Base-by-base conservation (phyloP, 257 asterid genomes). In the Gynochthodes officinalis region DNA sequence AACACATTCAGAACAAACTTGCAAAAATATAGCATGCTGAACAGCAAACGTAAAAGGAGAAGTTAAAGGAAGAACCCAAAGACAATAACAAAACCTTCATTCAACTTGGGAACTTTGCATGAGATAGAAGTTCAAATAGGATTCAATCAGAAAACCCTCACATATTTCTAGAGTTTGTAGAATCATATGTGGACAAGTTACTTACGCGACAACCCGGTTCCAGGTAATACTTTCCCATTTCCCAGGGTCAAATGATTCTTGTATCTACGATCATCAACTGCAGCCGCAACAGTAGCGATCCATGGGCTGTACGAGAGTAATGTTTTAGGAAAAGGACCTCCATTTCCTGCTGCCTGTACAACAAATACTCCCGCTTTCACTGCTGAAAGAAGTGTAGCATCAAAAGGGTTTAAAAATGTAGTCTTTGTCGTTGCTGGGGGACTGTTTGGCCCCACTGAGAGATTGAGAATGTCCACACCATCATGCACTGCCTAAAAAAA, bases 381-480 rank as follows among this genome's bases (percentile, higher is more conserved):
- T 28, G 98, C 99, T 46, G 96, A 81, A 75, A 95, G 99, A 77
- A 95, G 96, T 37, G 98, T 86, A 40, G 91, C 92, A 78, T 95
- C 99, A 67, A 95, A 95, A 66, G 98, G 98, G 78, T 95, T 95
- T 73, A 95, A 81, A 77, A 86, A 95, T 33, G 99, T 95, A 71
- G 96, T 95, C 81, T 89, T 95, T 39, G 98, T 92, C 62, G 95
- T 80, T 66, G 96, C 89, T 33, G 96, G 97, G 53, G 99, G 99
- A 84, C 99, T 90, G 76, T 89, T 95, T n/a, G 96, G 99, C 59
- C 99, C 99, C 71, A 95, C 97, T 8, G 99, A 95, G 59, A 95
- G 94, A 82, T 95, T 95, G 77, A 95, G 84, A 73, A 95, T 89
- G 82, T 95, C 99, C 68, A 95, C 99, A 39, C 99, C 99, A 77